Evolutionary conservation across 805 yeast genomes (phyloP).

Genomic region (Myxozyma neglecta): DNA sequence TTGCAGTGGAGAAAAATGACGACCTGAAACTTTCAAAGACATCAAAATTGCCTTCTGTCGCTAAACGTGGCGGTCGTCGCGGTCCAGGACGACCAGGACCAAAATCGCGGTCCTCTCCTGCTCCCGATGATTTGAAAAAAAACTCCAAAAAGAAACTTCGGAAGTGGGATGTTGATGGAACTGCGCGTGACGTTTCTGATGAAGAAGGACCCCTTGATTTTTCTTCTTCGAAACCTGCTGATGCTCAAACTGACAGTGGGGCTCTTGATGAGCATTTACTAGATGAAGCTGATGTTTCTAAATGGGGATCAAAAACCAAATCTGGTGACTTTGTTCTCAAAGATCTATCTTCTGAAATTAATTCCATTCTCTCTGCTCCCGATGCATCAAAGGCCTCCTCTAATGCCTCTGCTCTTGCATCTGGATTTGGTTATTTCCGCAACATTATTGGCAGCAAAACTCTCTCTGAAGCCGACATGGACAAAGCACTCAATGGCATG

Average conservation of each 20-base stretch:
- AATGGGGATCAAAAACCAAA: slow-evolving; percentile 47
- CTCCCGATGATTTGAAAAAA: slow-evolving; percentile 17
- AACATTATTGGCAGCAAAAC: slow-evolving; percentile 69
- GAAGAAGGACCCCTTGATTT: slow-evolving; percentile 55
- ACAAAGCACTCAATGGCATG: slow-evolving; percentile 62
- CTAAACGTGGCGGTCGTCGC: slow-evolving; percentile 20
- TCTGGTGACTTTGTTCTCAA: slow-evolving; percentile 65
- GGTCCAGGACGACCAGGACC: slow-evolving; percentile 11
- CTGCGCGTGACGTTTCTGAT: slow-evolving; percentile 46
- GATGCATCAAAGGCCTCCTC: slow-evolving; percentile 13
- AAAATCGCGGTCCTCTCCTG: neutral
- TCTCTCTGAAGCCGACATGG: slow-evolving; percentile 62
- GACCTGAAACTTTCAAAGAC: too few species aligned
- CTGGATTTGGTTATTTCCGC: slow-evolving; percentile 57
- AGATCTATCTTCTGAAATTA: slow-evolving; percentile 58
- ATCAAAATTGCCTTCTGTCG: neutral
- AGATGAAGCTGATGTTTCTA: slow-evolving; percentile 32
- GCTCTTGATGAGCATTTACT: slow-evolving; percentile 33
- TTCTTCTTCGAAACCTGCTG: slow-evolving; percentile 41
- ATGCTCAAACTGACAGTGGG: neutral
- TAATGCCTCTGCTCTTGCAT: slow-evolving; percentile 32
- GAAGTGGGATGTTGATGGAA: slow-evolving; percentile 68
- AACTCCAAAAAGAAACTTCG: slow-evolving; percentile 49
- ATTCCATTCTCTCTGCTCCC: slow-evolving; percentile 42
- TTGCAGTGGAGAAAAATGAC: too few species aligned